Percentiles rank a stretch among this genome's conserved stretches.
These are phyloP conservation scores for Cercospora citrullina DNA, from an alignment of 2,329 filamentous ascomycete genomes.

Conservation along the genomic window DNA sequence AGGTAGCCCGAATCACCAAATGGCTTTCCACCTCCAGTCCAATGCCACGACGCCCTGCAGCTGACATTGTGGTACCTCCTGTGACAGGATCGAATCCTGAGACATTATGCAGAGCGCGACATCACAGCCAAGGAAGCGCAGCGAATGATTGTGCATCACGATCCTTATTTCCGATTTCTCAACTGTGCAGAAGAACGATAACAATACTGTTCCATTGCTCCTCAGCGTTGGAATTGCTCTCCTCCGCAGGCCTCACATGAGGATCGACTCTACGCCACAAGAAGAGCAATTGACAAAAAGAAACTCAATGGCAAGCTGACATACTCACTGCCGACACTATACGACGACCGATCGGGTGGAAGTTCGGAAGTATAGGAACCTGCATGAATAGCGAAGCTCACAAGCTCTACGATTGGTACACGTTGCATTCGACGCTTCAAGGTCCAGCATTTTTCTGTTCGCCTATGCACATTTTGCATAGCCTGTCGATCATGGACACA, in stretches of 20 bases:
- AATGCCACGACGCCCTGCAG: neutral
- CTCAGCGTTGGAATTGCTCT: neutral
- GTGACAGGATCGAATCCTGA: neutral
- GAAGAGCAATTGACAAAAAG: neutral
- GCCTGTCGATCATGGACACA: neutral
- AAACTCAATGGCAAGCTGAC: neutral
- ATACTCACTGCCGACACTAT: neutral
- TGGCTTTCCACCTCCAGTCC: neutral
- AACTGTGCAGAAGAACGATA: neutral
- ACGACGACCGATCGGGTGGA: neutral
- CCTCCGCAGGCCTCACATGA: neutral
- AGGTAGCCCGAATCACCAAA: neutral
- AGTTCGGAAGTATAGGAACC: conserved; percentile 1
- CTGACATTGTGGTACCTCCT: neutral
- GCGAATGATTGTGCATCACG: neutral
- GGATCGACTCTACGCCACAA: neutral
- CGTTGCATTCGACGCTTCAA: conserved; percentile 9
- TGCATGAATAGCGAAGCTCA: conserved; percentile 1
- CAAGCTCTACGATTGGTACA: conserved; percentile 12
- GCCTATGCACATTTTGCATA: neutral
- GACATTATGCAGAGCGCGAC: neutral
- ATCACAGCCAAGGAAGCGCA: neutral
- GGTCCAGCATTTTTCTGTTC: neutral
- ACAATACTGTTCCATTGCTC: neutral
- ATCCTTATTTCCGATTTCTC: neutral